These are phyloP conservation scores for Cystoisospora suis DNA, from an alignment of 169 alveolate species.

Conservation along the genomic window DNA sequence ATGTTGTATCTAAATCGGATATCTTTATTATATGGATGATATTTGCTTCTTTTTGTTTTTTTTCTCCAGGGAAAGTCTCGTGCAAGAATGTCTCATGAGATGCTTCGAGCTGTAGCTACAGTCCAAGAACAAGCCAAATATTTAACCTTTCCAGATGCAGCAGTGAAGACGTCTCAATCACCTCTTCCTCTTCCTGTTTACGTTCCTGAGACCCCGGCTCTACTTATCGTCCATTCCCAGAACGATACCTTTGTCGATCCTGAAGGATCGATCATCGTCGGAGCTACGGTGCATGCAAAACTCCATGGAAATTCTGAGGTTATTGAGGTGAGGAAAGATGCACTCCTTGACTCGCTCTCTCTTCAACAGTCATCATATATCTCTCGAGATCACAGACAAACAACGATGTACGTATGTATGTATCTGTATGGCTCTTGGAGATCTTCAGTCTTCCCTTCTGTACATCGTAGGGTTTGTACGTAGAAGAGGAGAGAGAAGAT, in stretches of 20 bases:
- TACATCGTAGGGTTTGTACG: neutral
- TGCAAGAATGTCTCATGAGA: constrained; percentile 3
- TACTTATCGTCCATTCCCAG: constrained; percentile 22
- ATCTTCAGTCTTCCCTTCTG: neutral
- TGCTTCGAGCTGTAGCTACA: neutral
- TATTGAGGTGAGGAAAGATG: neutral
- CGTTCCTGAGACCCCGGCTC: neutral
- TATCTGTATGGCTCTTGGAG: neutral
- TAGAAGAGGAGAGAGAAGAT: too few relatives aligned
- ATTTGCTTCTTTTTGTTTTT: neutral
- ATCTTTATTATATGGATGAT: too few relatives aligned
- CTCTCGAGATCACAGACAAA: too few relatives aligned
- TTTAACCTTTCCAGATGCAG: neutral
- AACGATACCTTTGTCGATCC: constrained; percentile 33
- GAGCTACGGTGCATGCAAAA: neutral
- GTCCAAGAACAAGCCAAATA: constrained; percentile 2
- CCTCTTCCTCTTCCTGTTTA: constrained; percentile 1
- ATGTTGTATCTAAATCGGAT: too few relatives aligned
- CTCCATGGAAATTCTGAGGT: neutral
- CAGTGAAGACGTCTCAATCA: neutral
- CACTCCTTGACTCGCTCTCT: neutral
- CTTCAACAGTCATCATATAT: too few relatives aligned
- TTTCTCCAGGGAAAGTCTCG: constrained; percentile 20
- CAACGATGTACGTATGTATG: neutral
- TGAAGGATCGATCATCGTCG: constrained; percentile 1